phyloP scores from a whole-genome alignment of 148 eudicot species.

The Rhododendron ovatum region DNA sequence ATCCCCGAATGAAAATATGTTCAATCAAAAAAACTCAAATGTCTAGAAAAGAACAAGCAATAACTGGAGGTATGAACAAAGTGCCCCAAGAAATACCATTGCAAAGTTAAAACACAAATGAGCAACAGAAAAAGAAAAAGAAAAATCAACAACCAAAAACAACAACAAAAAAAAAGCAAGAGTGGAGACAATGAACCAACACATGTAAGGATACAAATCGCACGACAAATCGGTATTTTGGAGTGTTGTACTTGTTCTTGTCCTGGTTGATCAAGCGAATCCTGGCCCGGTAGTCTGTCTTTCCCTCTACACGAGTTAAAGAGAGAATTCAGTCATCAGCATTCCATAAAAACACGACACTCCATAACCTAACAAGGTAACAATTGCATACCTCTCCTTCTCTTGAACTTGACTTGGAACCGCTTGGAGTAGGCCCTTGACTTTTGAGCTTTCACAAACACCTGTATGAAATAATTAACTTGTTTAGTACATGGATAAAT shows the following conservation, averaged over 20 bases:
- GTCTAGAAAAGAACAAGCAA: background rate
- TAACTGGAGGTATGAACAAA: background rate
- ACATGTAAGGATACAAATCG: slow-evolving; percentile 54
- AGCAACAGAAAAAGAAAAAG: background rate
- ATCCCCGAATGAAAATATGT: background rate
- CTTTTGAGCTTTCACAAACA: slow-evolving; percentile 60
- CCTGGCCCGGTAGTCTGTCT: slow-evolving; percentile 60
- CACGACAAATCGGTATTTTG: slow-evolving; percentile 68
- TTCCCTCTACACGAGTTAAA: slow-evolving; percentile 39
- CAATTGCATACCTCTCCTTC: slow-evolving; percentile 44
- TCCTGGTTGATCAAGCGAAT: slow-evolving; percentile 77
- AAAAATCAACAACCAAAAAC: background rate
- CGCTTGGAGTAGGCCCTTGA: slow-evolving; percentile 60
- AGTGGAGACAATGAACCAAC: background rate
- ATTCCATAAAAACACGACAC: background rate
- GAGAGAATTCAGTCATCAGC: background rate
- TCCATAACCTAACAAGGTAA: background rate
- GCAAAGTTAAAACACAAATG: background rate
- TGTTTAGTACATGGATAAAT: background rate
- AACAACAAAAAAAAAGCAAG: background rate
- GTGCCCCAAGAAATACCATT: background rate
- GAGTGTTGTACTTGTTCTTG: slow-evolving; percentile 82
- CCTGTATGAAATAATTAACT: slow-evolving; percentile 18
- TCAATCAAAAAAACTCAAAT: background rate
- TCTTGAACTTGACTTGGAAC: slow-evolving; percentile 69